phyloP scores from a whole-genome alignment of 208 protist species.

The Acanthamoeba lugdunensis region DNA sequence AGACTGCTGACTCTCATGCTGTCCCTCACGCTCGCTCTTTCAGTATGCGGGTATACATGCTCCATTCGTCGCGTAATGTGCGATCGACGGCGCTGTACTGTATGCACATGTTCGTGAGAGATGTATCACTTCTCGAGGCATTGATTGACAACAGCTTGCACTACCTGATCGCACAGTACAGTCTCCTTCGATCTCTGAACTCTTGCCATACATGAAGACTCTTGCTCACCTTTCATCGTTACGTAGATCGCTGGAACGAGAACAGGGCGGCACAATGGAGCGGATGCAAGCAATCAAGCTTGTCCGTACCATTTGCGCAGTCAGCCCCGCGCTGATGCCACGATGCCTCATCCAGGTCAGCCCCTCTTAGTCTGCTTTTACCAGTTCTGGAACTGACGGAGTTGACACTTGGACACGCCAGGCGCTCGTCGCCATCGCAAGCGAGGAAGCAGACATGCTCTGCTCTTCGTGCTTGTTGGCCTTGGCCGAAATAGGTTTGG shows the following conservation, averaged over 20 bases:
- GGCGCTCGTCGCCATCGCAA: not conserved
- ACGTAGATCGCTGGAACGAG: not conserved
- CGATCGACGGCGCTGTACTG: slow-evolving; percentile 38
- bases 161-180: slow-evolving; percentile 36
- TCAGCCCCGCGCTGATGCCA: slow-evolving; percentile 28
- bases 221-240: not conserved
- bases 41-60: slow-evolving; percentile 48
- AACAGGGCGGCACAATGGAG: not conserved
- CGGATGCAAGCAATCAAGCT: slow-evolving; percentile 44
- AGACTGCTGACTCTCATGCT: not conserved
- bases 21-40: not conserved
- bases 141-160: slow-evolving; percentile 29
- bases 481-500: not conserved
- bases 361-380: not conserved
- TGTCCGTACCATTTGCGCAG: not conserved
- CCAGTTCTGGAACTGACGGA: not conserved
- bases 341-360: slow-evolving; percentile 46
- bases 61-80: not conserved
- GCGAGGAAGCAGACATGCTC: slow-evolving; percentile 3
- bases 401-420: not conserved
- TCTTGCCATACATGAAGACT: not conserved
- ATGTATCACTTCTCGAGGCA: not conserved
- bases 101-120: not conserved
- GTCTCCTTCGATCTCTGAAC: not conserved
- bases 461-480: not conserved